Evolutionary conservation across 2,329 filamentous ascomycete species (phyloP), one percentile per base, ranked within the genome.

Genomic region (Mycocentrospora acerina): DNA sequence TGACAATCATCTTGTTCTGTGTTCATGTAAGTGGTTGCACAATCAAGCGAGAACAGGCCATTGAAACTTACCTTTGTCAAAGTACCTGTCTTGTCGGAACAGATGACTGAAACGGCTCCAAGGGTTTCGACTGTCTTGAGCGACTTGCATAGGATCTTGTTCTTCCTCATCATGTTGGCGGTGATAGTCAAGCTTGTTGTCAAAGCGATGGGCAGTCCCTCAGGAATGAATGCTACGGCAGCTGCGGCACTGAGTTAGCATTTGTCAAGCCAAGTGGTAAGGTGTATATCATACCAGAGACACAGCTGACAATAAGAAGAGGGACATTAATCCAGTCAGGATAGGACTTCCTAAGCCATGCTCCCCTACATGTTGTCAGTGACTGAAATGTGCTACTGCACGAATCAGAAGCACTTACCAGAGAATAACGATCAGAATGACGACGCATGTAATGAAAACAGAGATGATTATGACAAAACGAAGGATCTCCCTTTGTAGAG

Each of bases 71-170:
- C 60, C 46, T 66, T 69, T 0, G 83, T 86, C 39, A 86, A 68
- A 0, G 83, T 86, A 3, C 86, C 86, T 0, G 85, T 89, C 70
- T 89, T 89, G 61, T 89, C 86, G 0, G 83, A 87, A 60, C 85
- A 88, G 27, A 90, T 82, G 7, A 87, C 79, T 0, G 82, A 85
- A 1, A 88, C 85, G 0, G 82, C 76, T 1, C 86, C 86, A 0
- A 89, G 74, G 0, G 85, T 89, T 66, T 89, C 86, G 0, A 88
- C 85, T 0, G 86, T 89, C 67, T 87, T 87, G 31, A 90, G 73
- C 0, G 83, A 87, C 68, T 90, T 90, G 79, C 85, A 89, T 7
- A 90, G 75, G 29, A 90, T 82, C 58, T 85, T 85, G 63, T 89
- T 83, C 67, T 84, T 82, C 47, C 76, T 76, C 86, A 90, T 89